Percentiles rank a stretch among this genome's conserved stretches.
These are phyloP conservation scores for Aphanomyces euteiches DNA, from an alignment of 352 stramenopile species.

Conservation along the genomic window DNA sequence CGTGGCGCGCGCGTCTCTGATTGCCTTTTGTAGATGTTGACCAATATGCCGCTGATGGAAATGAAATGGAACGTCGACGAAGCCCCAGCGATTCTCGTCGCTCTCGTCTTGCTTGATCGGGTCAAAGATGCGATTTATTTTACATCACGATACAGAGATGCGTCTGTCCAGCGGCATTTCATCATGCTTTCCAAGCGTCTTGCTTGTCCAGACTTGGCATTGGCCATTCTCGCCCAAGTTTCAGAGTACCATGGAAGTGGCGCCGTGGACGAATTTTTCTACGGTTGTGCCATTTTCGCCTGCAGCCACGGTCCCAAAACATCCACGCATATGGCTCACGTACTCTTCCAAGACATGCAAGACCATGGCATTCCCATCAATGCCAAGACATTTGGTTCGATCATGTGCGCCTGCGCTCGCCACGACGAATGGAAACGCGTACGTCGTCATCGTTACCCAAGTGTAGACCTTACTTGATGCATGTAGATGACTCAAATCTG, in stretches of 20 bases:
- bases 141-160: background rate
- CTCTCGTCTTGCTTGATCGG: constrained; percentile 20
- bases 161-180: constrained; percentile 4
- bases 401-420: constrained; percentile 63
- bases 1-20: background rate
- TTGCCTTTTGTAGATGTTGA: constrained; percentile 11
- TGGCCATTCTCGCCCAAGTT: constrained; percentile 1
- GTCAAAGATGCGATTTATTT: constrained; percentile 12
- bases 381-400: constrained; percentile 67
- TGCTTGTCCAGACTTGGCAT: constrained; percentile 12
- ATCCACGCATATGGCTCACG: constrained; percentile 52
- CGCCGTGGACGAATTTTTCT: constrained; percentile 56
- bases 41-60: background rate
- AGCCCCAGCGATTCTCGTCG: constrained; percentile 20
- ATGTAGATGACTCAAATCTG: background rate
- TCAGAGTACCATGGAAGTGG: background rate
- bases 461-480: background rate
- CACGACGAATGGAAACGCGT: constrained; percentile 70
- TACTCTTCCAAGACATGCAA: constrained; percentile 78
- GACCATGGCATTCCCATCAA: constrained; percentile 52
- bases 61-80: constrained; percentile 12
- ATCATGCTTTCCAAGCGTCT: constrained; percentile 7
- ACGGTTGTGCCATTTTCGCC: constrained; percentile 76
- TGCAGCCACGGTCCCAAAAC: constrained; percentile 54
- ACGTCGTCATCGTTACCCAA: background rate